Base-by-base conservation (phyloP, 2,329 filamentous ascomycete species). In the Colletotrichum chlorophyti region DNA sequence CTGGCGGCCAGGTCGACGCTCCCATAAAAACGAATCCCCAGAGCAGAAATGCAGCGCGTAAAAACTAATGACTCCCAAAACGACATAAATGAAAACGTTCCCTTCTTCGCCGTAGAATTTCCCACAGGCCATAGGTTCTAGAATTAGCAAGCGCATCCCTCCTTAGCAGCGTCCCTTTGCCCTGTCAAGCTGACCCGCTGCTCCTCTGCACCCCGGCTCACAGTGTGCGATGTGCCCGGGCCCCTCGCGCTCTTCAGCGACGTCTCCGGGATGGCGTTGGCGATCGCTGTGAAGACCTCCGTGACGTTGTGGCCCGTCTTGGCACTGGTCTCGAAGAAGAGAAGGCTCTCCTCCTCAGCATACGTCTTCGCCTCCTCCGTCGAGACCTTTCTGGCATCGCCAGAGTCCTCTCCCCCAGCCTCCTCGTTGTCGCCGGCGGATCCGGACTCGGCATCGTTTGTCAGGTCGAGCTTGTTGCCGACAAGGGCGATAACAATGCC, bases 291-390 rank as follows among this genome's bases (percentile, higher is more conserved):
- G 72, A 99, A 99, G 27, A 99, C 95, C 68, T 97, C 94, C 50
- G 90, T 87, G 34, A 99, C 95, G 73, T 97, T 97, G 71, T 90
- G 85, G 23, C 95, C 95, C 4, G 92, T 95, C 87, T 99, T 99
- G 43, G 95, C 95, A 72, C 91, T 96, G 14, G 95, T 99, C 82
- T 99, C 95, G 74, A 97, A 98, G 80, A 99, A 99, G 64, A 99
- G 76, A 65, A 99, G 79, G 52, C 89, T 87, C 76, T 99, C 95
- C 75, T 98, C 94, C 66, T 98, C 93, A 7, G 95, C 95, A 75
- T 98, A 99, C 53, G 87, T 81, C 78, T 93, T 92, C 37, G 93
- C 95, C 78, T 97, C 93, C 64, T 91, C 89, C n/a, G 89, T 95
- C 47, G 90, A 87, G 29, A 99, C 87, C 77, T 97, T 96, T 67